Conservation (phyloP, 2,329 filamentous ascomycete genomes). For the Colletotrichum horii region DNA sequence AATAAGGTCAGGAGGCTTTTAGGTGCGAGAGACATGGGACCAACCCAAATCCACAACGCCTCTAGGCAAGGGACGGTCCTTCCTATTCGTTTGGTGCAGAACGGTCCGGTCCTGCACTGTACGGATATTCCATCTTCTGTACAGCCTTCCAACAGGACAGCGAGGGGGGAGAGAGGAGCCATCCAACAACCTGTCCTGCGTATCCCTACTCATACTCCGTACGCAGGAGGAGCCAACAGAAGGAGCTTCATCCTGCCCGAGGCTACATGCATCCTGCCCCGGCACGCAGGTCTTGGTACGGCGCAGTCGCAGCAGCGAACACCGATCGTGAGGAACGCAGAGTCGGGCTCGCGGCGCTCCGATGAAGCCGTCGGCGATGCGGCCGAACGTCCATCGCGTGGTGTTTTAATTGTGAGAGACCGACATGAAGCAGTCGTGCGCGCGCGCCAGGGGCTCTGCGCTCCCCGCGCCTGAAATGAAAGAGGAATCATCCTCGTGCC, state of each 20-base stretch:
- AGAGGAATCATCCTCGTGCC: not conserved
- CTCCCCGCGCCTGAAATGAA: not conserved
- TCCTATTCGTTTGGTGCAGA: not conserved
- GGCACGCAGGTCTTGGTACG: not conserved
- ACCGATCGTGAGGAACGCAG: not conserved
- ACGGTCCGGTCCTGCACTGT: not conserved
- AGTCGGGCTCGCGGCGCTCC: not conserved
- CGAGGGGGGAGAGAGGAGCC: not conserved
- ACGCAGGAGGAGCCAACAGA: not conserved
- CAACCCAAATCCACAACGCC: not conserved
- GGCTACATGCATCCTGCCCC: not conserved
- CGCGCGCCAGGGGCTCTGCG: not conserved
- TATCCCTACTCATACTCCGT: not conserved
- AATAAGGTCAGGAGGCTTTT: not conserved
- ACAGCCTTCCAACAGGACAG: not conserved
- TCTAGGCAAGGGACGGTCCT: not conserved
- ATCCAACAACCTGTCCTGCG: not conserved
- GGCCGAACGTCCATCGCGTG: not conserved
- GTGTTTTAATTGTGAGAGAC: not conserved
- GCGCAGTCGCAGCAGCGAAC: not conserved
- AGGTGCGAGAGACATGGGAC: not conserved
- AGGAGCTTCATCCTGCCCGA: not conserved
- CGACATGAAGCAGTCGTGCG: not conserved
- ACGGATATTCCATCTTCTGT: not conserved
- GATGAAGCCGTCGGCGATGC: not conserved